Evolutionary conservation across 108 stramenopile genomes (phyloP).

Genomic region (Nannochloropsis salina): DNA sequence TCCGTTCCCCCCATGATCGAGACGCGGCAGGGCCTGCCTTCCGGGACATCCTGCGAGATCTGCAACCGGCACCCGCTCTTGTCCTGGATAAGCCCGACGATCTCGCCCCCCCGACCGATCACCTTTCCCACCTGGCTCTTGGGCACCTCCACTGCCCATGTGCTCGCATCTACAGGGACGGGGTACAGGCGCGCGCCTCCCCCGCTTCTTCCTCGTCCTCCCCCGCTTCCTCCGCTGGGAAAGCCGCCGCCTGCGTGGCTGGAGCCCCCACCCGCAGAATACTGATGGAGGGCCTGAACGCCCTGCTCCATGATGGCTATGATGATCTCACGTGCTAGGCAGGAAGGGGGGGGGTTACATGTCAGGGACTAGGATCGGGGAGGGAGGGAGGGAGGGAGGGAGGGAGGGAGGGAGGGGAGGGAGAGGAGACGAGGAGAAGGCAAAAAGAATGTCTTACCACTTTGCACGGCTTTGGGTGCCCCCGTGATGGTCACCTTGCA

Average conservation of each 20-base stretch:
- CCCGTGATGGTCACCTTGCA: constrained; percentile 35
- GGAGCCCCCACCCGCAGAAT: neutral
- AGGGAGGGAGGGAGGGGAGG: neutral
- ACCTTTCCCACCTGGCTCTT: constrained; percentile 32
- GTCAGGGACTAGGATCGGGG: neutral
- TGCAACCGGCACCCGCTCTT: constrained; percentile 20
- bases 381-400: neutral
- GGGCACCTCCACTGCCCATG: constrained; percentile 3
- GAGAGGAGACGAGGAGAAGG: neutral
- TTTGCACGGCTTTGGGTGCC: neutral
- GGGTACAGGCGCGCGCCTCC: neutral
- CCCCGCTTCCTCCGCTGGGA: neutral
- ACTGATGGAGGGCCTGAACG: neutral
- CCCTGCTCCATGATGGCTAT: constrained; percentile 3
- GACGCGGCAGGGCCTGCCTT: constrained; percentile 31
- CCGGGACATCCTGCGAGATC: constrained; percentile 32
- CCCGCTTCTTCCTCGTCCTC: neutral
- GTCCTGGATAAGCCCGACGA: constrained; percentile 18
- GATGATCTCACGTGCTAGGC: neutral
- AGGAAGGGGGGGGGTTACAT: neutral
- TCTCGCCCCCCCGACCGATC: constrained; percentile 36
- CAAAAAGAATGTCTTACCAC: neutral
- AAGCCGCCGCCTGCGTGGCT: neutral
- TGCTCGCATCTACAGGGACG: neutral
- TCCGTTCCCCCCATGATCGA: constrained; percentile 20